Percentiles rank a stretch among this genome's conserved stretches.
Conservation (phyloP, 768 basidiomycete species). For the Termitomyces sp. region DNA sequence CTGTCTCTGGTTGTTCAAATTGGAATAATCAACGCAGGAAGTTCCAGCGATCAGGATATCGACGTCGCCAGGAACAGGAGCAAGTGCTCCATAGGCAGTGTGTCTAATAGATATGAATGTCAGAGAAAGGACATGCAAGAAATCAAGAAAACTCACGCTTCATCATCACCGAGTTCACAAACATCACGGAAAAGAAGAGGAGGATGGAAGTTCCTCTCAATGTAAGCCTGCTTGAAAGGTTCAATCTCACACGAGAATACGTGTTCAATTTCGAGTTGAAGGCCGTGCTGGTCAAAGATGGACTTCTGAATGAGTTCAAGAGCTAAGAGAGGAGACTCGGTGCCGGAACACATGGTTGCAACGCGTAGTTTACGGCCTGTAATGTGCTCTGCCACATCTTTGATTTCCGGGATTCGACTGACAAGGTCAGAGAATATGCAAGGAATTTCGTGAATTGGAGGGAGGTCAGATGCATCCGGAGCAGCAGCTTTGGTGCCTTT, state of each 20-base stretch:
- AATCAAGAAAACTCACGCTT: slow-evolving; percentile 56
- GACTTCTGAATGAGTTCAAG: slow-evolving; percentile 79
- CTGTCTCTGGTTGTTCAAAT: slow-evolving; percentile 89
- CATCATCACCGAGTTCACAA: slow-evolving; percentile 74
- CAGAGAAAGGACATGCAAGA: not conserved
- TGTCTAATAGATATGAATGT: slow-evolving; percentile 44
- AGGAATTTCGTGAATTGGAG: slow-evolving; percentile 70
- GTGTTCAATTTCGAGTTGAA: slow-evolving; percentile 76
- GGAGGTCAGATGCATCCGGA: slow-evolving; percentile 62
- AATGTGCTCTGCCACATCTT: slow-evolving; percentile 60
- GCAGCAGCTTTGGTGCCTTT: slow-evolving; percentile 37
- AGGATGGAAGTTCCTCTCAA: slow-evolving; percentile 93
- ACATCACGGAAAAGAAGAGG: slow-evolving; percentile 93
- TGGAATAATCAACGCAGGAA: slow-evolving; percentile 97
- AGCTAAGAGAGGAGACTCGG: slow-evolving; percentile 91
- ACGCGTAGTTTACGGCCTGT: slow-evolving; percentile 84
- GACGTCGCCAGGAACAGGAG: slow-evolving; percentile 83
- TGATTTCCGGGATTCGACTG: slow-evolving; percentile 59
- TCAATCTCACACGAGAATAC: slow-evolving; percentile 98
- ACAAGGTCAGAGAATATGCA: slow-evolving; percentile 78
- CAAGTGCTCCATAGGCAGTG: slow-evolving; percentile 88
- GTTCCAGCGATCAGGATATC: slow-evolving; percentile 92
- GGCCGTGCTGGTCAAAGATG: slow-evolving; percentile 61
- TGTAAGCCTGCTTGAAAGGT: slow-evolving; percentile 96
- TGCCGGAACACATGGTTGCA: slow-evolving; percentile 97